A percentile compares a stretch with the other conserved stretches of the same genome.
Conservation (phyloP, 2,329 filamentous ascomycete genomes). For the Aphanocladium album region DNA sequence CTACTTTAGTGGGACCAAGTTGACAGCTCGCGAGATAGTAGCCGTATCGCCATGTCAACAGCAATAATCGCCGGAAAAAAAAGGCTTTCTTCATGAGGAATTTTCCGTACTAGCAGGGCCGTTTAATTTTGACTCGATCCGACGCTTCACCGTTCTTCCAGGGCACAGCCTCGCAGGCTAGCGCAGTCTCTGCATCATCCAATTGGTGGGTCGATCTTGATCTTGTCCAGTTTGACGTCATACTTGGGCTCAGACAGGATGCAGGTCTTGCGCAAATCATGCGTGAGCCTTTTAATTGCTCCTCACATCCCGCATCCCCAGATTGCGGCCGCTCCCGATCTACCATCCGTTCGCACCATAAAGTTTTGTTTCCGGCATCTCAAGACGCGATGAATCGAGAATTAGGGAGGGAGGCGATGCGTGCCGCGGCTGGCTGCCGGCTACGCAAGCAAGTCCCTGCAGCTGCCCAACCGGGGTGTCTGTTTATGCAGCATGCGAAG, state of each 20-base stretch:
- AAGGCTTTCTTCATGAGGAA: too few species aligned
- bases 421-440: background rate
- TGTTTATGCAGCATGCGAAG: background rate
- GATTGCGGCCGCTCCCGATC: background rate
- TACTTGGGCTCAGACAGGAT: constrained; percentile 2
- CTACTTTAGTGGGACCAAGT: too few species aligned
- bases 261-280: background rate
- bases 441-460: background rate
- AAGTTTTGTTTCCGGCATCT: background rate
- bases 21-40: too few species aligned
- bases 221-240: constrained; percentile 9
- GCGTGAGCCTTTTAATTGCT: constrained; percentile 8
- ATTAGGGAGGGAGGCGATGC: constrained; percentile 6
- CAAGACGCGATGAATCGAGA: background rate
- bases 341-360: too few species aligned
- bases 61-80: too few species aligned
- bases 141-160: background rate
- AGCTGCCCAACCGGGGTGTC: background rate
- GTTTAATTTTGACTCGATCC: background rate
- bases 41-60: too few species aligned
- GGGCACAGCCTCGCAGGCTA: background rate
- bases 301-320: background rate
- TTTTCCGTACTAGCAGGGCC: too few species aligned
- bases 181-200: background rate
- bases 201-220: constrained; percentile 11